Conservation (phyloP, 129 eudicot genomes). For the Artemisia argyi region DNA sequence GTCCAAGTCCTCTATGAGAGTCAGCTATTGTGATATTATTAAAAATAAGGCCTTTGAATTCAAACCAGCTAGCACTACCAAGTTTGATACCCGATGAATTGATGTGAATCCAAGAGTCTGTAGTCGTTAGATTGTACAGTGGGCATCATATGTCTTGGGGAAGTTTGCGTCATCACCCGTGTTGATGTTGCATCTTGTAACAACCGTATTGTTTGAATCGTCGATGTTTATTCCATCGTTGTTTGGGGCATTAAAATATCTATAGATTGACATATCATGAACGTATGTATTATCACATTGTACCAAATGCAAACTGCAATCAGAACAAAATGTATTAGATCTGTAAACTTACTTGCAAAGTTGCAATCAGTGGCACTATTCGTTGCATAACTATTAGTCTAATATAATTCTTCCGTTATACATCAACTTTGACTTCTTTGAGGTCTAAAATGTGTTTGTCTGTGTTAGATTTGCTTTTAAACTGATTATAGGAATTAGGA, state of each 20-base stretch:
- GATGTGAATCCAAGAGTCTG: conserved; percentile 83
- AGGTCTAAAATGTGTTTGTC: too few relatives aligned
- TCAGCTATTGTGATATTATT: conserved; percentile 73
- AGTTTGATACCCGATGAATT: conserved; percentile 95
- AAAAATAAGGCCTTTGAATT: conserved; percentile 60
- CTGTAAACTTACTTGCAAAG: neutral
- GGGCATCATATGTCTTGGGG: conserved; percentile 84
- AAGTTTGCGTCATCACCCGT: conserved; percentile 99
- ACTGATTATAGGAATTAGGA: too few relatives aligned
- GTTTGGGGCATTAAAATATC: conserved; percentile 94
- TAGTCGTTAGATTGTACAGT: conserved; percentile 76
- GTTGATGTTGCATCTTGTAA: conserved; percentile 80
- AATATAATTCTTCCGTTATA: too few relatives aligned
- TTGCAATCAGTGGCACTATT: neutral
- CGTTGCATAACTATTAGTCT: too few relatives aligned
- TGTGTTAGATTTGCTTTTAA: too few relatives aligned
- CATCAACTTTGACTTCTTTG: too few relatives aligned
- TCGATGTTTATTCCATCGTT: conserved; percentile 94
- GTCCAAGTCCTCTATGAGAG: conserved; percentile 92
- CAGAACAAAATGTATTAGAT: neutral
- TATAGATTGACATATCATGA: conserved; percentile 75
- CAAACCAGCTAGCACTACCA: conserved; percentile 84
- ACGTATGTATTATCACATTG: conserved; percentile 68
- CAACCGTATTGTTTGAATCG: conserved; percentile 87
- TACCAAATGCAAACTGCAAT: conserved; percentile 89